Conservation (phyloP, 331 rosid genomes). For the Cucumis variabilis region DNA sequence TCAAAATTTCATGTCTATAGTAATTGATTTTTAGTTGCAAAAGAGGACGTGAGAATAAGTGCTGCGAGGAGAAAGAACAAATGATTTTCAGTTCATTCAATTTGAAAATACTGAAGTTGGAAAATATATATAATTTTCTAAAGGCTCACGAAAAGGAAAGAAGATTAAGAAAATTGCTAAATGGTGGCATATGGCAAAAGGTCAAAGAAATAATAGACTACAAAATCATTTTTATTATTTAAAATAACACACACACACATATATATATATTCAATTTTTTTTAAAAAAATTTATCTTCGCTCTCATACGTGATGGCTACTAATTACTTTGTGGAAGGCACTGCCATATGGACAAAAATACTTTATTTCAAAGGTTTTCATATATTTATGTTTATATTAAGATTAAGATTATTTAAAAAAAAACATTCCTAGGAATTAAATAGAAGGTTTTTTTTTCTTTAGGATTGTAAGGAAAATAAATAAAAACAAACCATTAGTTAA, state of each 20-base stretch:
- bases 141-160: not conserved
- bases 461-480: too few relatives aligned
- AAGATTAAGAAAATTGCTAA: not conserved
- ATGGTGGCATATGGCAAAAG: constrained; percentile 17
- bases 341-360: not conserved
- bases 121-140: not conserved
- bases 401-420: too few relatives aligned
- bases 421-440: not conserved
- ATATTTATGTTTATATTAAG: too few relatives aligned
- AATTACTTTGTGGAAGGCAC: not conserved
- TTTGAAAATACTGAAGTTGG: not conserved
- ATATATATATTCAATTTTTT: not conserved
- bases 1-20: not conserved
- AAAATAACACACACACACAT: too few relatives aligned
- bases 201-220: constrained; percentile 9
- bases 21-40: not conserved
- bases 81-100: not conserved
- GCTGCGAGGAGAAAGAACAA: constrained; percentile 12
- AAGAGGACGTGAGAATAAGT: not conserved
- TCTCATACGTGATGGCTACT: constrained; percentile 29
- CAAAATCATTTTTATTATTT: too few relatives aligned
- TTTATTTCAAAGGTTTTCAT: not conserved
- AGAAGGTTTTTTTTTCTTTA: too few relatives aligned
- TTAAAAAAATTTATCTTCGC: too few relatives aligned
- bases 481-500: too few relatives aligned